Evolutionary conservation across 495 filamentous ascomycete genomes (phyloP).

Genomic region (Hypoxylon trugodes): DNA sequence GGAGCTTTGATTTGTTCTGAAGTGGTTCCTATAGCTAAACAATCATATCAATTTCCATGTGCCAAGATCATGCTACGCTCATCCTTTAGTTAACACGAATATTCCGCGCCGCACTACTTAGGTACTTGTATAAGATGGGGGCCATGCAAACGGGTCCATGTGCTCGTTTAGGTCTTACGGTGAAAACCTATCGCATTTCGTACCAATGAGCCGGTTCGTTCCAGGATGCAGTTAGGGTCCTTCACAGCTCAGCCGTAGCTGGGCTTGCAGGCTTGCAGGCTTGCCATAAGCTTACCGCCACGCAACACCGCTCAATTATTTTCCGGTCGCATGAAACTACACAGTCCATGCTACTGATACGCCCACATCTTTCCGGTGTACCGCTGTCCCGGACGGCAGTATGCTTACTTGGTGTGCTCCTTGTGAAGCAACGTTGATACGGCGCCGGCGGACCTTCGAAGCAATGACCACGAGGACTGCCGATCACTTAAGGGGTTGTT

Average conservation of each 20-base stretch:
- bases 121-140: too few species aligned
- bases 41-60: not conserved
- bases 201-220: conserved; percentile 13
- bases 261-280: too few species aligned
- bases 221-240: not conserved
- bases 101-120: not conserved
- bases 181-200: conserved; percentile 2
- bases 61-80: not conserved
- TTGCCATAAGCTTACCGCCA: conserved; percentile 27
- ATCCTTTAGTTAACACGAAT: conserved; percentile 7
- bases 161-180: too few species aligned
- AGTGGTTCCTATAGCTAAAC: not conserved
- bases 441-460: conserved; percentile 7
- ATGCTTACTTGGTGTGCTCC: not conserved
- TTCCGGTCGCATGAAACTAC: not conserved
- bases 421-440: conserved; percentile 1
- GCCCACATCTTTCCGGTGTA: not conserved
- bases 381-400: not conserved
- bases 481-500: conserved; percentile 5
- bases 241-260: too few species aligned
- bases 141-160: too few species aligned
- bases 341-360: conserved; percentile 13
- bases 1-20: too few species aligned
- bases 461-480: not conserved
- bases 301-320: conserved; percentile 5